phyloP scores from a whole-genome alignment of 2,329 filamentous ascomycete species.

The Ilyonectria robusta region DNA sequence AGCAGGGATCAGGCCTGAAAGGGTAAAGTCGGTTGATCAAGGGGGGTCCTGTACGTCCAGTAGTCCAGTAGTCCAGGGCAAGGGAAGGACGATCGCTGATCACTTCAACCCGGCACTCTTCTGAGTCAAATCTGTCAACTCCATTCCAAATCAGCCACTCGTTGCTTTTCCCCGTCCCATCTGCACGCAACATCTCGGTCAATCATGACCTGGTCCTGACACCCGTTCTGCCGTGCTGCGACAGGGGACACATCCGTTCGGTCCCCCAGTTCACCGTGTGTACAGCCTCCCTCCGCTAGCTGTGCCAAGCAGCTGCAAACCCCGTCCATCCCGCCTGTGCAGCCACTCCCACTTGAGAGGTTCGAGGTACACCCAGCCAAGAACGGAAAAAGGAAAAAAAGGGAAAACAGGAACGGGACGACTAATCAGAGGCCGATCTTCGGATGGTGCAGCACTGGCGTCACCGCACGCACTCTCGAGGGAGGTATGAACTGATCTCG shows the following conservation, averaged over 20 bases:
- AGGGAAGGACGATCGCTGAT: slow-evolving; percentile 43
- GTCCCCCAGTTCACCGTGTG: slow-evolving; percentile 20
- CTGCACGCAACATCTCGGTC: slow-evolving; percentile 39
- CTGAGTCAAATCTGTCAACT: slow-evolving; percentile 50
- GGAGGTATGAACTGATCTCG: neutral
- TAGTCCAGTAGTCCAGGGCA: slow-evolving; percentile 17
- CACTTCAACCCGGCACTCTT: slow-evolving; percentile 37
- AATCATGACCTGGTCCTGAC: slow-evolving; percentile 29
- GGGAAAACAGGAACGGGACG: slow-evolving; percentile 14
- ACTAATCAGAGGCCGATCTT: slow-evolving; percentile 22
- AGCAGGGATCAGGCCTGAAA: slow-evolving; percentile 42
- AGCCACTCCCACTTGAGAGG: slow-evolving; percentile 19
- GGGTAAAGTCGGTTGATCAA: slow-evolving; percentile 32
- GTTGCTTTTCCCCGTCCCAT: slow-evolving; percentile 41
- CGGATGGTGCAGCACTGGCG: slow-evolving; percentile 34
- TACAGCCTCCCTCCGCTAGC: slow-evolving; percentile 9
- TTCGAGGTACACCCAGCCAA: slow-evolving; percentile 2
- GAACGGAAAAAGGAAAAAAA: slow-evolving; percentile 18
- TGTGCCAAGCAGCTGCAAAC: slow-evolving; percentile 14
- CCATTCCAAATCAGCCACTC: slow-evolving; percentile 43
- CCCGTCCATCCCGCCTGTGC: slow-evolving; percentile 25
- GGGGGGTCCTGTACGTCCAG: neutral
- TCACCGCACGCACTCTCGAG: slow-evolving; percentile 24
- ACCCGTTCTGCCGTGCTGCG: slow-evolving; percentile 26
- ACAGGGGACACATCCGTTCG: slow-evolving; percentile 16